Conservation (phyloP, 108 stramenopile genomes). For the Halocafeteria seosinensis region DNA sequence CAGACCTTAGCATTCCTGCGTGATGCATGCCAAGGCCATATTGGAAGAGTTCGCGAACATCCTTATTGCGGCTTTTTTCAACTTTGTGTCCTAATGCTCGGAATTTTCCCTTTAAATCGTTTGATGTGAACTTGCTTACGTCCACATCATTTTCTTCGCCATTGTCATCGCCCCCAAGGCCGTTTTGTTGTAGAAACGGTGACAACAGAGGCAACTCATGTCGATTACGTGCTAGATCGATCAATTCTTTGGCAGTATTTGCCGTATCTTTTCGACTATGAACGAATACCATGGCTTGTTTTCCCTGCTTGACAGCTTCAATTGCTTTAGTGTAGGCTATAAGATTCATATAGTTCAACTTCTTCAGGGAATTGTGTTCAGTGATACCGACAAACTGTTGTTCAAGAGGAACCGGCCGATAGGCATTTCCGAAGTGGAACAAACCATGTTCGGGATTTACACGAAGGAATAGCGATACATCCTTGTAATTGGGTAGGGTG, state of each 20-base stretch:
- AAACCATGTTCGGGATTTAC: constrained; percentile 38
- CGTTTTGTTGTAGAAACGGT: neutral
- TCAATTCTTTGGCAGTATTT: constrained; percentile 59
- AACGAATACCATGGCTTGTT: constrained; percentile 99
- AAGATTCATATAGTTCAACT: constrained; percentile 68
- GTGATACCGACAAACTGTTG: constrained; percentile 86
- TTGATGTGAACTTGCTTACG: constrained; percentile 29
- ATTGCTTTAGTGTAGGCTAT: constrained; percentile 66
- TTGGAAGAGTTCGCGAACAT: constrained; percentile 61
- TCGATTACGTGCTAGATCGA: constrained; percentile 46
- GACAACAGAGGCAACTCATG: constrained; percentile 7
- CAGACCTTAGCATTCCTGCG: constrained; percentile 91
- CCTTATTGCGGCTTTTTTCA: constrained; percentile 65
- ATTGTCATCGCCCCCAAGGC: constrained; percentile 22
- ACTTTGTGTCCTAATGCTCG: constrained; percentile 4
- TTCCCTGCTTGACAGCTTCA: constrained; percentile 64
- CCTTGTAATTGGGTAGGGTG: constrained; percentile 88
- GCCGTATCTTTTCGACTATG: constrained; percentile 89
- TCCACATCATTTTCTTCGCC: neutral
- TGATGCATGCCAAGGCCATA: constrained; percentile 91
- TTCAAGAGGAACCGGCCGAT: constrained; percentile 89
- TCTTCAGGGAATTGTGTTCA: constrained; percentile 48
- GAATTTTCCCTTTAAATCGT: constrained; percentile 1
- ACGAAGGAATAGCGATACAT: constrained; percentile 61
- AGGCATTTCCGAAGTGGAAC: constrained; percentile 84